Conservation (phyloP, 257 asterid genomes). For the Jaltomata sinuosa region DNA sequence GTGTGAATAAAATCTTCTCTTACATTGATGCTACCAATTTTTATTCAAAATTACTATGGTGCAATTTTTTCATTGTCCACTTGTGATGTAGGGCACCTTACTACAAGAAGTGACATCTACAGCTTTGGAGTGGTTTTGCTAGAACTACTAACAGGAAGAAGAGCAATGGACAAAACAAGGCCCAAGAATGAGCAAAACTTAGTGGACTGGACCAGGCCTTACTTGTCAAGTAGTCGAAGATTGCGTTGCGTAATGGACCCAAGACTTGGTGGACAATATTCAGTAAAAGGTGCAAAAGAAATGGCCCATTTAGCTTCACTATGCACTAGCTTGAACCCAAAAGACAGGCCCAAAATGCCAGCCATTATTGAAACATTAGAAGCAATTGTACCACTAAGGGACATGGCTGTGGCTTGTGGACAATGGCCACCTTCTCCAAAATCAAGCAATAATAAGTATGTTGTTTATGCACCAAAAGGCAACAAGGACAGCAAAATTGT, state of each 20-base stretch:
- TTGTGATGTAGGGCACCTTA: slow-evolving; percentile 63
- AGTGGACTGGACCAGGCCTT: slow-evolving; percentile 74
- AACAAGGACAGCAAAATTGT: not conserved
- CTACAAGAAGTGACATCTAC: slow-evolving; percentile 82
- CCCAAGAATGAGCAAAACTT: slow-evolving; percentile 59
- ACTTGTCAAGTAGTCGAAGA: slow-evolving; percentile 51
- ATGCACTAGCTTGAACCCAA: slow-evolving; percentile 71
- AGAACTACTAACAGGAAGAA: slow-evolving; percentile 72
- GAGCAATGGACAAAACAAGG: slow-evolving; percentile 74
- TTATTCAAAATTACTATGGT: not conserved
- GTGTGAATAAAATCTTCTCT: too few relatives aligned
- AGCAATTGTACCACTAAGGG: slow-evolving; percentile 43
- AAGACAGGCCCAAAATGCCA: slow-evolving; percentile 87
- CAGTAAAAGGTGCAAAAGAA: slow-evolving; percentile 67
- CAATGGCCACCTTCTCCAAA: slow-evolving; percentile 48
- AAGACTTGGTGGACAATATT: slow-evolving; percentile 69
- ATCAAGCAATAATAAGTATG: slow-evolving; percentile 44
- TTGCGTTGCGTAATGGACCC: slow-evolving; percentile 65
- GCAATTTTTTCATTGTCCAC: not conserved
- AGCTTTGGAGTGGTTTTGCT: slow-evolving; percentile 86
- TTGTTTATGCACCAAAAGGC: not conserved
- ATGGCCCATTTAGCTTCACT: slow-evolving; percentile 61
- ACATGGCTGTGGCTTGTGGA: slow-evolving; percentile 64
- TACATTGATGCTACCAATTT: too few relatives aligned
- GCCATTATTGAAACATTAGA: slow-evolving; percentile 72